Evolutionary conservation across 352 stramenopile species (phyloP), one percentile per base, ranked within the genome.

Genomic region (Elongisporangium prolatum): DNA sequence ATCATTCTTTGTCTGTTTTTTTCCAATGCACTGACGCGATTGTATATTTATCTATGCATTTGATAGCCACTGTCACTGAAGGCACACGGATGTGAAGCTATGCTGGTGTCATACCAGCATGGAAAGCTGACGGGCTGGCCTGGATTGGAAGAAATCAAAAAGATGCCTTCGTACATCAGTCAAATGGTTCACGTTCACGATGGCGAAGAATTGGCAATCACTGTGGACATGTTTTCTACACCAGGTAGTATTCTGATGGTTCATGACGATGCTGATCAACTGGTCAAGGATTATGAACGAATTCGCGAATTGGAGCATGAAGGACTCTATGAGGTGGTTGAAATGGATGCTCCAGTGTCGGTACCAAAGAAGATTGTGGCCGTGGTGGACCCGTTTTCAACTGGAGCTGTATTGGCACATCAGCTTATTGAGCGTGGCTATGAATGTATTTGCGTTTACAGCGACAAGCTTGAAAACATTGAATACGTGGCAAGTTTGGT

Each of bases 331-430:
- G 71, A 69, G 10, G 25, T 87, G 9, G 61, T 66, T 49, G 50
- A 59, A 3, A 57, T 67, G 17, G 17, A 16, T 4, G 59, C 58
- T 6, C 24, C 50, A 38, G 16, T 54, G 5, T 59, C 52, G 20
- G 54, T 49, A 8, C 65, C 66, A 13, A 84, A 80, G 25, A 85
- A 88, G 47, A 77, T 92, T 13, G 94, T 97, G 1, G 84, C 98
- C 22, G 77, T 99, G 18, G 93, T 99, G 21, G 93, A 98, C 67
- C 95, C 96, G 2, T 99, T 98, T 68, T 98, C 89, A 5, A 98
- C 96, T 34, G 97, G 95, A 53, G 97, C 93, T 24, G 78, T 98
- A 48, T 74, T 99, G 13, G 96, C 91, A 18, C 90, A 98, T 52
- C 83, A 95, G 64, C 88, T 97, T 52, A 86, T 86, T 62, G 76